Conservation (phyloP, 345 rosid species). For the Dipteronia dyeriana region DNA sequence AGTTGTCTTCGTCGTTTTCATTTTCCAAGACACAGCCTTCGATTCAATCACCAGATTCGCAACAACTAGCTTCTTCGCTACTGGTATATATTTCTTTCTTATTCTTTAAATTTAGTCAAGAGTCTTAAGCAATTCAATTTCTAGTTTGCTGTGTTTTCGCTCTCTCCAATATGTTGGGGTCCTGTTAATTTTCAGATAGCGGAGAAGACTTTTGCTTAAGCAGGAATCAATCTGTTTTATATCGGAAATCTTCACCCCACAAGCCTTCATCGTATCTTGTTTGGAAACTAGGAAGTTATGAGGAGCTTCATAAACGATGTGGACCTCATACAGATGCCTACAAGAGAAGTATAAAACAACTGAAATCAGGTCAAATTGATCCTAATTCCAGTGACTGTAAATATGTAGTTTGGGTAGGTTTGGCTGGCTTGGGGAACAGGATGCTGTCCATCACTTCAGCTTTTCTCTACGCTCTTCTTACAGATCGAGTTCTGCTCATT, state of each 20-base stretch:
- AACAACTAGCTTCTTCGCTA: neutral
- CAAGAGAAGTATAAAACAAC: conserved; percentile 11
- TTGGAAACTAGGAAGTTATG: conserved; percentile 17
- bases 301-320: conserved; percentile 18
- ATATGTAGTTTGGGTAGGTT: conserved; percentile 18
- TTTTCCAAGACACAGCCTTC: neutral
- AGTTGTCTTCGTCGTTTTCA: neutral
- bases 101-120: too few species aligned
- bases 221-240: conserved; percentile 11
- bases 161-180: too few species aligned
- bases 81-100: neutral
- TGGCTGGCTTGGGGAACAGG: conserved; percentile 22
- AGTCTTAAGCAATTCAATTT: too few species aligned
- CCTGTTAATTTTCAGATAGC: conserved; percentile 2
- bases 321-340: conserved; percentile 15
- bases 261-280: conserved; percentile 21
- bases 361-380: conserved; percentile 19
- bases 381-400: conserved; percentile 4
- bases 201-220: conserved; percentile 5
- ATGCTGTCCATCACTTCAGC: conserved; percentile 21
- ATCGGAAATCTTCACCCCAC: conserved; percentile 16
- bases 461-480: conserved; percentile 22
- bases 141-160: too few species aligned
- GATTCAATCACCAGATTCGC: neutral
- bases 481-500: conserved; percentile 22